Base-by-base conservation (phyloP, 2,329 filamentous ascomycete species). In the Nannizziopsis arthrosporioides region DNA sequence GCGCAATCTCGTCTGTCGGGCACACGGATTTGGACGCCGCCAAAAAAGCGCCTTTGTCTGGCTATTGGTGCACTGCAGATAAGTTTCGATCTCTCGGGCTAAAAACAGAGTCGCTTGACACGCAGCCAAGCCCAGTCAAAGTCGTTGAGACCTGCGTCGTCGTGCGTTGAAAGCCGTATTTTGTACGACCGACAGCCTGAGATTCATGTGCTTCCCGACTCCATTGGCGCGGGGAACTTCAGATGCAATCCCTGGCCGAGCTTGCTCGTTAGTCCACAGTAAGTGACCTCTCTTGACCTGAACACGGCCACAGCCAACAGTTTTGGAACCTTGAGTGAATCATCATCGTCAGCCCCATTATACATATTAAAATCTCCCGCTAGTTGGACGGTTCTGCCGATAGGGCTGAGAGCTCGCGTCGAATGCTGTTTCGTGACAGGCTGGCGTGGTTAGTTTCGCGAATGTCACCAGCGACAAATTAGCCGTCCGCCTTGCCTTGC, bases 351-450 rank as follows among this genome's bases (percentile, higher is more conserved):
- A 38, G 43, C 43, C 43, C 35, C 35, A 9, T 15, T 22, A 27
- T 43, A 3, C 17, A 19, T 2, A 36, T 5, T 12, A 36, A 27
- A 11, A 38, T 45, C 43, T 38, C 7, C 34, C 43, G 19, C 35
- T 45, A 45, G 43, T 38, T 38, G 43, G 35, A 38, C n/a, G 43
- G 43, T 17, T 45, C 43, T 31, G 43, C 43, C 43, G 43, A 39
- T 45, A 45, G 43, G 43, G 43, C 43, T 45, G 43, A 45, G 31
- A 11, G 32, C 43, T 45, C 37, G 42, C 34, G 22, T 35, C 42
- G 31, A 44, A 35, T 44, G 42, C 30, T 17, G 14, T 32, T 43
- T 27, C 7, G 22, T 7, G 22, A 27, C 22, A 27, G 22, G 22
- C 22, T 27, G 22, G 22, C 22, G 22, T 27, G 22, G 22, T 27